phyloP scores from a whole-genome alignment of 495 filamentous ascomycete genomes.

The Penicillium bialowiezense region DNA sequence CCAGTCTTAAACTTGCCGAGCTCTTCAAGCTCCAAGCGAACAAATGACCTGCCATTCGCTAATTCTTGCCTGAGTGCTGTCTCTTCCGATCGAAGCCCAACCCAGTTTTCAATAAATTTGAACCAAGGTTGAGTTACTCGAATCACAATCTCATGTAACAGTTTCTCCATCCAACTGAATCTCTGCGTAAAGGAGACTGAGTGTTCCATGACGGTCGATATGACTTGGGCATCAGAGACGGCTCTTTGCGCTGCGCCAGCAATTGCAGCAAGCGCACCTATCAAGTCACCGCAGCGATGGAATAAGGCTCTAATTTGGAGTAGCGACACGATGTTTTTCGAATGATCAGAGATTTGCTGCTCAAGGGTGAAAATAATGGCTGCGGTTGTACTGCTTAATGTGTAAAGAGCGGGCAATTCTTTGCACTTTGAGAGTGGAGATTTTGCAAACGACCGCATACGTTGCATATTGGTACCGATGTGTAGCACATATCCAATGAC shows the following conservation, averaged over 20 bases:
- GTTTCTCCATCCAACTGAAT: conserved; percentile 55
- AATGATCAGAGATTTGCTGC: conserved; percentile 28
- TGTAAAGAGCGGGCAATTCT: conserved; percentile 32
- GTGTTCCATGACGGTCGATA: conserved; percentile 64
- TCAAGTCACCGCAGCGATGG: conserved; percentile 56
- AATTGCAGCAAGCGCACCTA: conserved; percentile 60
- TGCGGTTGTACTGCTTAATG: conserved; percentile 33
- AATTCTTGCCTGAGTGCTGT: conserved; percentile 41
- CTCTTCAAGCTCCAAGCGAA: conserved; percentile 50
- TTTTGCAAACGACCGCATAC: conserved; percentile 56
- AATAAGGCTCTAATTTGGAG: conserved; percentile 71
- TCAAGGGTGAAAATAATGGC: conserved; percentile 40
- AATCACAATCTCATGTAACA: conserved; percentile 65
- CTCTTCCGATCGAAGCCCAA: conserved; percentile 63
- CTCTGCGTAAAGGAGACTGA: conserved; percentile 63
- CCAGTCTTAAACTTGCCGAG: conserved; percentile 53
- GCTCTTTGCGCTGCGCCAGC: conserved; percentile 51
- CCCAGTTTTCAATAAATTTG: conserved; percentile 69
- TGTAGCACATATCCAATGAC: conserved; percentile 59
- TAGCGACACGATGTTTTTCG: conserved; percentile 26
- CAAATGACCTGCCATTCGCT: conserved; percentile 53
- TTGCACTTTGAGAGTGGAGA: conserved; percentile 27
- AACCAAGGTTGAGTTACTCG: conserved; percentile 67
- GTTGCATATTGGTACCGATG: conserved; percentile 65
- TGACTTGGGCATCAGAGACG: conserved; percentile 62